Percentiles rank a stretch among this genome's conserved stretches.
These are phyloP conservation scores for Allodekkera sacchari DNA, from an alignment of 805 yeast genomes.

Conservation along the genomic window DNA sequence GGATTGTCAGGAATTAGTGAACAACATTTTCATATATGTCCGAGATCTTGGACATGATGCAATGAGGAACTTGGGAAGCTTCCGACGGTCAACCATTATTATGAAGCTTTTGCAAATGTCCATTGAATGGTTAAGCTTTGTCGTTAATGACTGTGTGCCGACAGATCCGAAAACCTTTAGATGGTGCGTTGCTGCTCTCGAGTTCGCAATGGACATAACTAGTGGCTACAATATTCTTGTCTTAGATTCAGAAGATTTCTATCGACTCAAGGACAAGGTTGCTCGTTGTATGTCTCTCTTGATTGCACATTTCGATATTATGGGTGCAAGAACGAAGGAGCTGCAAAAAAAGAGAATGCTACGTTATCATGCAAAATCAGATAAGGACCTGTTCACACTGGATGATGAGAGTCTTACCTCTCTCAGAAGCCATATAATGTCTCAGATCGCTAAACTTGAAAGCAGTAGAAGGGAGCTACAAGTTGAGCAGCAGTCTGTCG, in stretches of 20 bases:
- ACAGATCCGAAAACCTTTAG: slow-evolving; percentile 85
- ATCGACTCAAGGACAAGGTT: slow-evolving; percentile 65
- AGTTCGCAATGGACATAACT: slow-evolving; percentile 92
- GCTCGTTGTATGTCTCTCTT: slow-evolving; percentile 91
- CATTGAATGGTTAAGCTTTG: slow-evolving; percentile 86
- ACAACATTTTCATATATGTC: slow-evolving; percentile 66
- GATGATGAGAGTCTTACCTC: slow-evolving; percentile 47
- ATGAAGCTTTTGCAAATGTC: slow-evolving; percentile 66
- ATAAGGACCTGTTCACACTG: slow-evolving; percentile 46
- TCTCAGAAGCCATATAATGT: slow-evolving; percentile 61
- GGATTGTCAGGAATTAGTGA: slow-evolving; percentile 66
- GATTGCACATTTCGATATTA: slow-evolving; percentile 93
- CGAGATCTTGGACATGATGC: slow-evolving; percentile 76
- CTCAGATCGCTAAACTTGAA: slow-evolving; percentile 59
- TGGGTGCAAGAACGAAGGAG: slow-evolving; percentile 92
- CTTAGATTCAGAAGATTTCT: slow-evolving; percentile 68
- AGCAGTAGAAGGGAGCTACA: slow-evolving; percentile 35
- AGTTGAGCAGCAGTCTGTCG: slow-evolving; percentile 49
- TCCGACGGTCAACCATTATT: slow-evolving; percentile 60
- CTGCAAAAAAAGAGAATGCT: slow-evolving; percentile 47
- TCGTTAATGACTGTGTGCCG: slow-evolving; percentile 91
- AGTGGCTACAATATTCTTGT: slow-evolving; percentile 82
- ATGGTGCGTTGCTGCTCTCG: slow-evolving; percentile 95
- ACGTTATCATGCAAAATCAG: slow-evolving; percentile 39
- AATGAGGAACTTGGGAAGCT: slow-evolving; percentile 47